Evolutionary conservation across 805 yeast genomes (phyloP), one percentile per base, ranked within the genome.

Genomic region (Aciculoconidium aculeatum): DNA sequence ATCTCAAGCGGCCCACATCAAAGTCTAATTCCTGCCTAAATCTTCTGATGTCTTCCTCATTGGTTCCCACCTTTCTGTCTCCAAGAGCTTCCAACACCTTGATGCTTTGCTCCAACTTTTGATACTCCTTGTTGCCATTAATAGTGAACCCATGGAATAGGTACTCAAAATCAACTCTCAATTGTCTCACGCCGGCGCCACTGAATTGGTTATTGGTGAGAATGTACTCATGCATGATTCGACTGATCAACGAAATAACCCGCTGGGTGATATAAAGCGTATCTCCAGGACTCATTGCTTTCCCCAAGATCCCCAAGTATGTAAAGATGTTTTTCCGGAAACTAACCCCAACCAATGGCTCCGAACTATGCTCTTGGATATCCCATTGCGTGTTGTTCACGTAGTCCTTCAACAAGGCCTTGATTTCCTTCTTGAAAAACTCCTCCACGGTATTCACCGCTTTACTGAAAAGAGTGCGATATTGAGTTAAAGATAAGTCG

Each of bases 341-440:
- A 3, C 56, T 39, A 4, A 51, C 44, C 6, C 38, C 49, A 11
- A 20, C 17, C 6, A 17, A 27, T 14, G 27, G 30, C 5, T 27
- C 25, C 3, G 29, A 21, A 11, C 25, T 10, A n/a, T n/a, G n/a
- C 2, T 34, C 41, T 3, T 23, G 30, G 7, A 44, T 32, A 15
- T 55, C 50, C 68, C 69, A 64, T 26, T 41, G 42, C 25, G 52
- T 42, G n/a, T 53, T 31, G 35, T 61, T 64, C 21, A 58, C 65
- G 36, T 63, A 64, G 10, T 44, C 49, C 36, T 58, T 61, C 33
- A 64, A 44, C 6, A 44, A 46, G 2, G 40, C 40, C 20, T 52
- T 53, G 14, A 55, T 49, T 25, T 60, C 65, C 27, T 47, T 52
- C 9, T 43, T 34, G 43, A 64, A 61, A 23, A 60, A 58, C 6